Base-by-base conservation (phyloP, 169 alveolate genomes). In the Plasmodium berghei region DNA sequence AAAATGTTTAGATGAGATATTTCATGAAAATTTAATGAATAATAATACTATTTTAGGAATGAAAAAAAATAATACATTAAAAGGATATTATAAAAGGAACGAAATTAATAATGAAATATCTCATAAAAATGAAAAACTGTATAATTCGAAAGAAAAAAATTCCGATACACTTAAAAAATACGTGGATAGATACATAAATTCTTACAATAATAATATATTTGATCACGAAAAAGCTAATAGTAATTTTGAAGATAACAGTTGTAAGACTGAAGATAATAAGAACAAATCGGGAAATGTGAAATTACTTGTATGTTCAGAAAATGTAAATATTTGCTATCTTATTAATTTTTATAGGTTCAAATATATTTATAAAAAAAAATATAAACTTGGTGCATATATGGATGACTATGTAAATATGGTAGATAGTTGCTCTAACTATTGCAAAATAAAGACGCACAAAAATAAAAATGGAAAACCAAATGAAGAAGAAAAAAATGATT, bases 261-360 rank as follows among this genome's bases (percentile, higher is more conserved):
- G 5, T 1, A 40, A 67, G 5, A 34, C 0, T n/a, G 48, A 45
- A 16, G 56, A 62, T 20, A 64, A 83, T 9, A 24, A 34, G 4
- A 26, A 18, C 14, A 62, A 22, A 22, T 67, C 48, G 9, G 48
- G 12, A 67, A 64, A 67, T 42, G 49, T 83, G 40, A 49, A 62
- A 71, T 42, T 83, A 16, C 56, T 66, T 55, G 52, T 83, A 9
- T 67, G 80, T 14, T 83, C 61, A 2, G 69, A 83, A 48, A 83
- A 83, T 83, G 90, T 83, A 5, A 83, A 83, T 48, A 54, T 83
- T 54, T 83, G 90, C 48, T 83, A 83, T 56, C 90, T 83, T 42
- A 52, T 83, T n/a, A 83, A 83, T 48, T 83, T 67, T 48, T 83
- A 83, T 61, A 58, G 83, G 34, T 83, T 83, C 18, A 66, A 67